Percentiles rank a stretch among this genome's conserved stretches.
These are phyloP conservation scores for Geotrichum europaeum DNA, from an alignment of 1,139 yeast genomes.

Conservation along the genomic window DNA sequence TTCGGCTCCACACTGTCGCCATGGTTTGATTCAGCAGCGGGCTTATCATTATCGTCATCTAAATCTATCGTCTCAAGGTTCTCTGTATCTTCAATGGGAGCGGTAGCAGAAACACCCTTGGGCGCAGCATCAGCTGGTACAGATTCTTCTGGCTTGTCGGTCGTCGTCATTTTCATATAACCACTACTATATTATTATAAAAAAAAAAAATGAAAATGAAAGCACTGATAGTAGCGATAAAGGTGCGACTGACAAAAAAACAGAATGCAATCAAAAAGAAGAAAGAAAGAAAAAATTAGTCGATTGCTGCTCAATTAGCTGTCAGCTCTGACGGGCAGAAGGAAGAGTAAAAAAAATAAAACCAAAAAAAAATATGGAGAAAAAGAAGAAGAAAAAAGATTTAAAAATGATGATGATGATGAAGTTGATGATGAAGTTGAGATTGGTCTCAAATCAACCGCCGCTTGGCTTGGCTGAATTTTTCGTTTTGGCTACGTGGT, in stretches of 20 bases:
- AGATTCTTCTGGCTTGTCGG: background rate
- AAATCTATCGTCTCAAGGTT: background rate
- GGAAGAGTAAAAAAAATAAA: background rate
- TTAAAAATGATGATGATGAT: background rate
- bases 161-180: background rate
- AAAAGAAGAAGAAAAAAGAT: background rate
- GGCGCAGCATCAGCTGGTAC: background rate
- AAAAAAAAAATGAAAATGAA: background rate
- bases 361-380: background rate
- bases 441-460: background rate
- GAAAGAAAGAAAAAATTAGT: too few species aligned
- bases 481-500: constrained; percentile 10
- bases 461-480: background rate
- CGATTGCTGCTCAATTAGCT: background rate
- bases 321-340: background rate
- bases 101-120: background rate
- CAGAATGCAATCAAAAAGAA: too few species aligned
- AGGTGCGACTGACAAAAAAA: background rate
- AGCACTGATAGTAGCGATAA: background rate
- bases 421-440: background rate
- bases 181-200: background rate
- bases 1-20: background rate
- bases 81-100: background rate
- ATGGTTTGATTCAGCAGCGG: background rate
- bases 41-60: background rate